phyloP scores from a whole-genome alignment of 2,329 filamentous ascomycete genomes.

The Sarocladium brachiariae region DNA sequence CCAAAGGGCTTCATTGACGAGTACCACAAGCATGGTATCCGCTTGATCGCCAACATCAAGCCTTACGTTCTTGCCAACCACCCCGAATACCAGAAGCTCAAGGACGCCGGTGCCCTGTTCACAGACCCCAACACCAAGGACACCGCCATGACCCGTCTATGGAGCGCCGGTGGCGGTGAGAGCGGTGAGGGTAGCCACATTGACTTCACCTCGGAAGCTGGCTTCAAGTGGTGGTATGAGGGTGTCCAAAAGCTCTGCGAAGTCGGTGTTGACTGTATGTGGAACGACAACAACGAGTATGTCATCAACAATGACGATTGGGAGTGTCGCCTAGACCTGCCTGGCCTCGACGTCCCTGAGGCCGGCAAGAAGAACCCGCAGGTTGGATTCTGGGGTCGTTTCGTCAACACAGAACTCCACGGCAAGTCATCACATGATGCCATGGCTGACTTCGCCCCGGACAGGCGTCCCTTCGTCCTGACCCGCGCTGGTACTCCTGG shows the following conservation, averaged over 20 bases:
- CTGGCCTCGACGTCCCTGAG: slow-evolving; percentile 28
- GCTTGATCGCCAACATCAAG: slow-evolving; percentile 66
- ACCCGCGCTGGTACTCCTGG: slow-evolving; percentile 65
- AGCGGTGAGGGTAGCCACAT: slow-evolving; percentile 65
- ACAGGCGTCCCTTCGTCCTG: slow-evolving; percentile 58
- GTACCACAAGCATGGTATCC: slow-evolving; percentile 58
- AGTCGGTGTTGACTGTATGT: slow-evolving; percentile 64
- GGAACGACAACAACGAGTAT: slow-evolving; percentile 78
- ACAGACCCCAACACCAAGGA: slow-evolving; percentile 45
- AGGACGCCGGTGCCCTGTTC: slow-evolving; percentile 56
- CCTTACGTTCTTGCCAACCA: slow-evolving; percentile 63
- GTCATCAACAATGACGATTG: slow-evolving; percentile 59
- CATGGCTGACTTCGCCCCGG: slow-evolving; percentile 49
- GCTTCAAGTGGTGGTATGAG: slow-evolving; percentile 66
- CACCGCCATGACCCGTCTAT: slow-evolving; percentile 55
- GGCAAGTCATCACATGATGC: slow-evolving; percentile 65
- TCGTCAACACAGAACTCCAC: slow-evolving; percentile 64
- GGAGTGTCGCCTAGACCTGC: slow-evolving; percentile 48
- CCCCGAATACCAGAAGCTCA: slow-evolving; percentile 57
- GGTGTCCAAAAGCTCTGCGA: slow-evolving; percentile 56
- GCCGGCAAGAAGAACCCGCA: slow-evolving; percentile 34
- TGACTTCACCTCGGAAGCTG: slow-evolving; percentile 62
- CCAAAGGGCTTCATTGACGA: slow-evolving; percentile 56
- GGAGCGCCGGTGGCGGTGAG: slow-evolving; percentile 66
- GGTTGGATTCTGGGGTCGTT: slow-evolving; percentile 63